phyloP scores from a whole-genome alignment of 371 early-diverging fungal species.

The Mucor circinelloides region DNA sequence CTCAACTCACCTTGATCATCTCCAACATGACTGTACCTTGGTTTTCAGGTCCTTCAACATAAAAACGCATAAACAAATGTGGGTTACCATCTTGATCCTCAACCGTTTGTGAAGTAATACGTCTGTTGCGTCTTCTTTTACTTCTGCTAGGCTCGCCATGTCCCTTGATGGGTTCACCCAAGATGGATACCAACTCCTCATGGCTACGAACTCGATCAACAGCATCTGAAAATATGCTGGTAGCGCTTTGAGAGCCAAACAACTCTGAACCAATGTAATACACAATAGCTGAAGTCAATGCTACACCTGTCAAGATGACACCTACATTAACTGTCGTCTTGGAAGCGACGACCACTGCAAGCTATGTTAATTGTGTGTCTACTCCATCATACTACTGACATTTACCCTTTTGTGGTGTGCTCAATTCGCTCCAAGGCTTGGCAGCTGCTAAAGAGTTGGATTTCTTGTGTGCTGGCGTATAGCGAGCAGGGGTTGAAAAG shows the following conservation, averaged over 20 bases:
- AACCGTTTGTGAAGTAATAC: slow-evolving; percentile 42
- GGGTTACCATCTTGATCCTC: slow-evolving; percentile 41
- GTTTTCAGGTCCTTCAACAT: slow-evolving; percentile 50
- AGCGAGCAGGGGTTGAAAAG: slow-evolving; percentile 21
- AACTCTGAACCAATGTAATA: slow-evolving; percentile 44
- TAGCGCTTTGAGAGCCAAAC: slow-evolving; percentile 45
- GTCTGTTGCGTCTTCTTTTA: slow-evolving; percentile 48
- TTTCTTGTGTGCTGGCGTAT: slow-evolving; percentile 8
- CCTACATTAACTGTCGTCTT: slow-evolving; percentile 45
- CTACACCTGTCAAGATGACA: slow-evolving; percentile 41
- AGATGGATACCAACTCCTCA: slow-evolving; percentile 24
- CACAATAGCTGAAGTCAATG: slow-evolving; percentile 34
- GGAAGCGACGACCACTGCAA: slow-evolving; percentile 43
- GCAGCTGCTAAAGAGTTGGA: slow-evolving; percentile 1
- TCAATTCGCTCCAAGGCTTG: slow-evolving; percentile 48
- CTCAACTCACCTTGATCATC: slow-evolving; percentile 43
- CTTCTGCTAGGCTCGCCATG: slow-evolving; percentile 52
- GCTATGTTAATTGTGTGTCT: not conserved
- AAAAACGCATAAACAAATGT: slow-evolving; percentile 56
- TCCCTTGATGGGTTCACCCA: slow-evolving; percentile 45
- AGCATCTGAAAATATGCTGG: slow-evolving; percentile 44
- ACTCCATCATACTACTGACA: not conserved
- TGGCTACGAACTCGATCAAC: slow-evolving; percentile 40
- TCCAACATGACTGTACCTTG: slow-evolving; percentile 52
- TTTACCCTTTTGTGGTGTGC: slow-evolving; percentile 48